Base-by-base conservation (phyloP, 1,284 basidiomycete genomes). In the Trichosporon sp. region DNA sequence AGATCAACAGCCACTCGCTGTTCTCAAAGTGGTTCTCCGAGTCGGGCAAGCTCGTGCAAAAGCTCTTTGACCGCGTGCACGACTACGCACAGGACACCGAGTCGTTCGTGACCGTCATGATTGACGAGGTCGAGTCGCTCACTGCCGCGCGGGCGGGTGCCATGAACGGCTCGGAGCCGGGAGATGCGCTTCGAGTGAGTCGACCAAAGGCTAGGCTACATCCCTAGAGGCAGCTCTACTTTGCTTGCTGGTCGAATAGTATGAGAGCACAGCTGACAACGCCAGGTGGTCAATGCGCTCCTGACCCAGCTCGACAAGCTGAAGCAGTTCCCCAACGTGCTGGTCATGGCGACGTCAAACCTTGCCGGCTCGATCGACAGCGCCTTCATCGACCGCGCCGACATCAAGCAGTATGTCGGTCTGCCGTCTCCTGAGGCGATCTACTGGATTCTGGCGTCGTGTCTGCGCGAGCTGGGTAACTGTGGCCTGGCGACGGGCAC, bases 1-100 rank as follows among this genome's bases (percentile, higher is more conserved):
- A 99, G 78, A 97, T 99, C 78, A 99, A 99, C 75, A 94, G 94
- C 0, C 94, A 97, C 80, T 96, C 93, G 0, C 83, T 96, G 6
- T 96, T 97, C 77, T 94, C 91, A 7, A 90, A 92, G 69, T 96
- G 94, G 94, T 99, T 99, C 81, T 96, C 93, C 1, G 96, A 99
- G 76, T 95, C 92, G 0, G 96, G 96, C 29, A 99, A 99, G 80
- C 87, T 99, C 14, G 96, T 99, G 0, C 95, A 99, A 74, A 86
- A 90, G 62, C 83, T 99, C 16, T 99, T 99, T 75, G 87, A 86
- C 58, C 90, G 86, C 64, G 92, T 99, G 56, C 89, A 86, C 57
- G 92, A 95, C 70, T 86, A 98, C 81, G 82, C 84, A 6, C 92
- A 95, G 60, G 94, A 98, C 71, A 90, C 93, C 65, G 87, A 89